These are phyloP conservation scores for Ogataea parapolymorpha DNA, from an alignment of 805 yeast species.

Conservation along the genomic window DNA sequence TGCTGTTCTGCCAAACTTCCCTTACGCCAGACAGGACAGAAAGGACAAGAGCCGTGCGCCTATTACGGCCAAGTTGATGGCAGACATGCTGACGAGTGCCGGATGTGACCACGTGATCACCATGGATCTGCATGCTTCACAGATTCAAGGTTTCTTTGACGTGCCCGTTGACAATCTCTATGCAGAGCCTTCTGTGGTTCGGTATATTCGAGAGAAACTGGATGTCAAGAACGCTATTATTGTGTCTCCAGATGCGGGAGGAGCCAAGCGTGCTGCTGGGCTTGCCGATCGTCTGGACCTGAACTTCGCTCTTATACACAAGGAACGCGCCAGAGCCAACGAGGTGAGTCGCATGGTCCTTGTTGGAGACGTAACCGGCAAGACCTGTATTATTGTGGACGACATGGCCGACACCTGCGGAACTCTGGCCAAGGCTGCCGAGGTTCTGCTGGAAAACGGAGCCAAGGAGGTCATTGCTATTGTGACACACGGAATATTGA, in stretches of 20 bases:
- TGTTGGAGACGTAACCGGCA: conserved; percentile 78
- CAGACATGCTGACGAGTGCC: conserved; percentile 76
- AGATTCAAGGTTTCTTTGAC: conserved; percentile 81
- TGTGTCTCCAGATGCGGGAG: conserved; percentile 88
- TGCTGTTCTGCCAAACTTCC: conserved; percentile 79
- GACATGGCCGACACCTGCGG: conserved; percentile 94
- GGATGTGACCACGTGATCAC: conserved; percentile 86
- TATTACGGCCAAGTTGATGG: conserved; percentile 80
- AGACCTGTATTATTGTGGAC: conserved; percentile 74
- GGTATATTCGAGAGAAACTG: conserved; percentile 64
- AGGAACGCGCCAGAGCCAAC: conserved; percentile 79
- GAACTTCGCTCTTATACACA: conserved; percentile 80
- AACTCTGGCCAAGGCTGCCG: conserved; percentile 79
- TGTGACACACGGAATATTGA: conserved; percentile 77
- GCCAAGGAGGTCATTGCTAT: conserved; percentile 77
- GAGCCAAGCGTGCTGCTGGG: conserved; percentile 86
- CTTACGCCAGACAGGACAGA: conserved; percentile 86
- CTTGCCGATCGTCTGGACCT: conserved; percentile 75
- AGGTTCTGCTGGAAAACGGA: conserved; percentile 60
- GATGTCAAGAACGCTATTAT: conserved; percentile 63
- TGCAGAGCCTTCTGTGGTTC: conserved; percentile 78
- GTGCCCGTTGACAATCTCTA: conserved; percentile 82
- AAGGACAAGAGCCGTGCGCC: conserved; percentile 85
- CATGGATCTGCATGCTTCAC: conserved; percentile 87
- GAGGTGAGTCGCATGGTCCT: conserved; percentile 82